A percentile compares a stretch with the other conserved stretches of the same genome.
Conservation (phyloP, 176 grass and related monocot species). For the Raddia distichophylla region DNA sequence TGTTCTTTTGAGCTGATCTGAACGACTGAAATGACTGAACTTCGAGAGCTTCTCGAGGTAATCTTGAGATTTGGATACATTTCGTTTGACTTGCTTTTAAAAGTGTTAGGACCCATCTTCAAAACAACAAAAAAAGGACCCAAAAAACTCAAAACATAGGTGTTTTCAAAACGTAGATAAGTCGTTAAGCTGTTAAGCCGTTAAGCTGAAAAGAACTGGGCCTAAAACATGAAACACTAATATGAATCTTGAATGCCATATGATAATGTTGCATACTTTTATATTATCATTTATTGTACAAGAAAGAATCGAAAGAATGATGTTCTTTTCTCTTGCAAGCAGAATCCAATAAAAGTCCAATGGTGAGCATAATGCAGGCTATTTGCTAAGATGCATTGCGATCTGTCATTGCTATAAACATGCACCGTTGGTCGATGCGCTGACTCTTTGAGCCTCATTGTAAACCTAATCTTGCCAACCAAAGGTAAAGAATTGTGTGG, state of each 20-base stretch:
- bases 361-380: neutral
- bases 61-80: too few relatives aligned
- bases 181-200: too few relatives aligned
- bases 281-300: constrained; percentile 21
- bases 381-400: constrained; percentile 17
- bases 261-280: neutral
- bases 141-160: too few relatives aligned
- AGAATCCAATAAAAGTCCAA: constrained; percentile 15
- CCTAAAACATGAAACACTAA: constrained; percentile 4
- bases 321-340: constrained; percentile 13
- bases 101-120: too few relatives aligned
- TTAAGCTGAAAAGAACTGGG: too few relatives aligned
- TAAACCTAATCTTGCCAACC: constrained; percentile 18
- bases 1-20: too few relatives aligned
- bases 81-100: too few relatives aligned
- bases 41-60: too few relatives aligned
- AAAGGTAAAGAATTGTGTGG: constrained; percentile 13
- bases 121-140: too few relatives aligned
- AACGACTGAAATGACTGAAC: too few relatives aligned
- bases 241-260: constrained; percentile 16
- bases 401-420: constrained; percentile 22
- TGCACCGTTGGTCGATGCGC: neutral
- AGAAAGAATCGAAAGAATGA: constrained; percentile 14
- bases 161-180: too few relatives aligned
- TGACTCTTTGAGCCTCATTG: constrained; percentile 21